These are phyloP conservation scores for Hypoxylon sp. DNA, from an alignment of 2,329 filamentous ascomycete genomes.

Conservation along the genomic window DNA sequence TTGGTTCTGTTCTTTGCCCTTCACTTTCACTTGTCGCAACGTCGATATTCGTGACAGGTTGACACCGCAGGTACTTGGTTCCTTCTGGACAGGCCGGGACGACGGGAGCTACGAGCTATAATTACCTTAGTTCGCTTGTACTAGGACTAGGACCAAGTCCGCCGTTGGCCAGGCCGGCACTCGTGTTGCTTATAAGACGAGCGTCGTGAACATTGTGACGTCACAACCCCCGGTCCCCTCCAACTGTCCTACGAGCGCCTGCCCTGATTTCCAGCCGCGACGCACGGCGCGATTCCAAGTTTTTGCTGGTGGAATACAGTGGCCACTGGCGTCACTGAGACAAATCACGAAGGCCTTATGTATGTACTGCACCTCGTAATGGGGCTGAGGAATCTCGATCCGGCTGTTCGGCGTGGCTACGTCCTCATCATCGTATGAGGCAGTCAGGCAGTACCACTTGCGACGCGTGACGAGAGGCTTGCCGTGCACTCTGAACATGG, in stretches of 20 bases:
- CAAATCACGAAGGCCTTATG: conserved; percentile 16
- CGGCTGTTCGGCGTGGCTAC: neutral
- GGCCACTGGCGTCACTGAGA: conserved; percentile 31
- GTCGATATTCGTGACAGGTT: conserved; percentile 4
- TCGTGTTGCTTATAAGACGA: conserved; percentile 24
- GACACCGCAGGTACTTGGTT: no score
- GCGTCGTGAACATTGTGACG: conserved; percentile 31
- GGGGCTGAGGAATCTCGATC: conserved; percentile 22
- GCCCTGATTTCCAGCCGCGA: conserved; percentile 29
- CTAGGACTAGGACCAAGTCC: neutral
- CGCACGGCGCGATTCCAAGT: conserved; percentile 9
- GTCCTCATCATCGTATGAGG: neutral
- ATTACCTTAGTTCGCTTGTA: conserved; percentile 9
- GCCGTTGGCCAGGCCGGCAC: conserved; percentile 7
- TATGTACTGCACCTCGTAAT: conserved; percentile 24
- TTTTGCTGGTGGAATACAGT: conserved; percentile 14
- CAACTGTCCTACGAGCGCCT: no score
- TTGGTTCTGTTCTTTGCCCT: no score
- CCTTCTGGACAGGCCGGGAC: neutral
- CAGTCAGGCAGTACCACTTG: no score
- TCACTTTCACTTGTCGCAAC: no score
- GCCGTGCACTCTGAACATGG: neutral
- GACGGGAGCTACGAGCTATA: neutral
- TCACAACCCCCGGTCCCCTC: conserved; percentile 18
- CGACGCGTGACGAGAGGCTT: conserved; percentile 3